Percentiles rank a stretch among this genome's conserved stretches.
These are phyloP conservation scores for Trichoderma sp. DNA, from an alignment of 2,329 filamentous ascomycete species.

Conservation along the genomic window DNA sequence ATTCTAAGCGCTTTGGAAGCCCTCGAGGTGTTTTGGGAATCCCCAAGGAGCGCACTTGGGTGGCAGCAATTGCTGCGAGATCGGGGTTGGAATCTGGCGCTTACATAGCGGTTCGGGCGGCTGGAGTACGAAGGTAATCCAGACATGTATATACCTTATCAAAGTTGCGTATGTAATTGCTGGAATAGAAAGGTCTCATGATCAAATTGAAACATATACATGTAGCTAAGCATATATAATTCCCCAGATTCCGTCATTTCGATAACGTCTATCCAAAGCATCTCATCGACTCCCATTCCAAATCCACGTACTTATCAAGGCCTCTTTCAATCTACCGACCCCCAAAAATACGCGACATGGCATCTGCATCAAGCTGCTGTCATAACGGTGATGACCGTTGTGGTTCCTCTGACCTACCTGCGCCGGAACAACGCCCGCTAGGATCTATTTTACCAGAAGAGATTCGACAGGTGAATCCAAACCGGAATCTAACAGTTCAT, in stretches of 20 bases:
- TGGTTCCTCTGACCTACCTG: not conserved
- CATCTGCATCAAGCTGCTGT: not conserved
- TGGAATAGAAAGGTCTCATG: not conserved
- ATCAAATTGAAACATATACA: not conserved
- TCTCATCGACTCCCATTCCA: not conserved
- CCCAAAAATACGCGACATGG: not conserved
- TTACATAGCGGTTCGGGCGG: not conserved
- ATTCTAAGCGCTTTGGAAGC: not conserved
- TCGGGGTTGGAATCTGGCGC: slow-evolving; percentile 2
- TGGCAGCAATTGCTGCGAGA: not conserved
- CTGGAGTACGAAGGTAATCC: not conserved
- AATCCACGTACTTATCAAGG: not conserved
- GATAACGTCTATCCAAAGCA: not conserved
- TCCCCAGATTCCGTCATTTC: not conserved
- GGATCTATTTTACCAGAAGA: not conserved
- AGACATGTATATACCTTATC: not conserved
- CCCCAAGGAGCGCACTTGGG: not conserved
- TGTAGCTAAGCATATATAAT: not conserved
- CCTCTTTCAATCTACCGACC: not conserved
- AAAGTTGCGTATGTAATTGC: not conserved
- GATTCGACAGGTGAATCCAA: not conserved
- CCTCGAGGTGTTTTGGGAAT: not conserved
- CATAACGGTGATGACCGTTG: not conserved
- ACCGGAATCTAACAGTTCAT: not conserved
- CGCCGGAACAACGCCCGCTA: not conserved